Percentiles rank a stretch among this genome's conserved stretches.
Evolutionary conservation across 2,329 filamentous ascomycete species (phyloP).

Genomic region (Fusarium secorum): DNA sequence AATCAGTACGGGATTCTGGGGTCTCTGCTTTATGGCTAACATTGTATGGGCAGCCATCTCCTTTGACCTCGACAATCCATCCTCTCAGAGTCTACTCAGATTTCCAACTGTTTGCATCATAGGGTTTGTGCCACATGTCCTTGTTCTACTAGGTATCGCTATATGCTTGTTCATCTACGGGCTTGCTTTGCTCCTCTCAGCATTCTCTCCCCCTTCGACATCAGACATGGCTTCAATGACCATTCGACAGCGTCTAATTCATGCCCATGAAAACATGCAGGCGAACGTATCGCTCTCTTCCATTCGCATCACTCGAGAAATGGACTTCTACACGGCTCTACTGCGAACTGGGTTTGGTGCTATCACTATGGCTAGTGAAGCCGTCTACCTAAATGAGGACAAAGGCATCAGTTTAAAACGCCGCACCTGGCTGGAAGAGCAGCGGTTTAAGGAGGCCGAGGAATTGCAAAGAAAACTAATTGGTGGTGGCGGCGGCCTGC

Average conservation of each 20-base stretch:
- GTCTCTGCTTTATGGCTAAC: constrained; percentile 84
- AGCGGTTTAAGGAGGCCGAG: constrained; percentile 80
- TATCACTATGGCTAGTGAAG: constrained; percentile 92
- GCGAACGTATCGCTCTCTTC: constrained; percentile 86
- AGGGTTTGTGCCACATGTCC: constrained; percentile 92
- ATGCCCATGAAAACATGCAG: constrained; percentile 89
- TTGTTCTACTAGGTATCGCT: constrained; percentile 81
- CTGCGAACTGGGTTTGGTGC: constrained; percentile 87
- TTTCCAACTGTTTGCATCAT: constrained; percentile 96
- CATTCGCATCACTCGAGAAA: constrained; percentile 81
- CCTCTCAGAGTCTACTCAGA: constrained; percentile 73
- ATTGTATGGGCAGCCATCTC: constrained; percentile 78
- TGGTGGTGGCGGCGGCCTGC: constrained; percentile 55
- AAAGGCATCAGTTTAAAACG: constrained; percentile 74
- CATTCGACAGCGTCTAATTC: constrained; percentile 67
- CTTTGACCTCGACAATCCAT: constrained; percentile 67
- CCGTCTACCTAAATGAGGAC: constrained; percentile 94
- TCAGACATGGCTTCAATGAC: constrained; percentile 45
- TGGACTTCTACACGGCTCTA: constrained; percentile 95
- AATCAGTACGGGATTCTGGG: constrained; percentile 88
- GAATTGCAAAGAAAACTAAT: constrained; percentile 61
- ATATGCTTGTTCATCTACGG: constrained; percentile 80
- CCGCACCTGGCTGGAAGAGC: constrained; percentile 92
- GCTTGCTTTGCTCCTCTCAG: constrained; percentile 78
- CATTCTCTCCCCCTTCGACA: constrained; percentile 50